Percentiles rank a stretch among this genome's conserved stretches.
phyloP scores from a whole-genome alignment of 768 basidiomycete genomes.

The Serendipita sp. region DNA sequence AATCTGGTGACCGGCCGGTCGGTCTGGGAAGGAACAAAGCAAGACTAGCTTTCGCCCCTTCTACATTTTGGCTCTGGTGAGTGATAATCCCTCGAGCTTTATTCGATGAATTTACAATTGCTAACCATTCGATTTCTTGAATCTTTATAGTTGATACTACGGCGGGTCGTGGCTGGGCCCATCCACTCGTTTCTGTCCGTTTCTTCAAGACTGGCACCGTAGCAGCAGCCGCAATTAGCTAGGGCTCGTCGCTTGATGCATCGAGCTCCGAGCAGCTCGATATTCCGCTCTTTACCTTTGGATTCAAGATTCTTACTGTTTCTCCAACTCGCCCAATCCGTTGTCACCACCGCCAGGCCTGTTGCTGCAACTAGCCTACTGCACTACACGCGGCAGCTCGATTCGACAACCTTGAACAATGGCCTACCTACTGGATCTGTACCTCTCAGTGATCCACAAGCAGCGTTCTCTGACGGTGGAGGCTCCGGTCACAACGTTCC shows the following conservation, averaged over 20 bases:
- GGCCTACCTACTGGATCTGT: not conserved
- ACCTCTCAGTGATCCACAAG: constrained; percentile 29
- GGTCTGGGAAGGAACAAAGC: no score
- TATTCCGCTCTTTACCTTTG: not conserved
- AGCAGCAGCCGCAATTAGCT: not conserved
- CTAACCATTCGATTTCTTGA: no score
- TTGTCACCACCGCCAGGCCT: not conserved
- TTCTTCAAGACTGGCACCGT: not conserved
- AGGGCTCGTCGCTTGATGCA: not conserved
- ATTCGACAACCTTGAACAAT: not conserved
- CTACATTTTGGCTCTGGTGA: no score
- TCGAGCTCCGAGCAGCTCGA: not conserved
- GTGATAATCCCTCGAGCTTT: no score
- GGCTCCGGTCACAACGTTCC: constrained; percentile 30
- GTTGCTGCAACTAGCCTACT: not conserved
- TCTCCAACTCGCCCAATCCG: not conserved
- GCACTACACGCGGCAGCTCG: not conserved
- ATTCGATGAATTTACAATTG: no score
- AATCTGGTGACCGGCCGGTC: no score
- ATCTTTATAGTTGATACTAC: not conserved
- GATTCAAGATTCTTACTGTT: not conserved
- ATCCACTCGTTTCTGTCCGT: not conserved
- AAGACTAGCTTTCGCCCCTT: no score
- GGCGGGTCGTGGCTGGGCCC: not conserved
- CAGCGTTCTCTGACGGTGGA: constrained; percentile 40